These are phyloP conservation scores for Sugiyamaella castrensis DNA, from an alignment of 1,139 yeast genomes.

Conservation along the genomic window DNA sequence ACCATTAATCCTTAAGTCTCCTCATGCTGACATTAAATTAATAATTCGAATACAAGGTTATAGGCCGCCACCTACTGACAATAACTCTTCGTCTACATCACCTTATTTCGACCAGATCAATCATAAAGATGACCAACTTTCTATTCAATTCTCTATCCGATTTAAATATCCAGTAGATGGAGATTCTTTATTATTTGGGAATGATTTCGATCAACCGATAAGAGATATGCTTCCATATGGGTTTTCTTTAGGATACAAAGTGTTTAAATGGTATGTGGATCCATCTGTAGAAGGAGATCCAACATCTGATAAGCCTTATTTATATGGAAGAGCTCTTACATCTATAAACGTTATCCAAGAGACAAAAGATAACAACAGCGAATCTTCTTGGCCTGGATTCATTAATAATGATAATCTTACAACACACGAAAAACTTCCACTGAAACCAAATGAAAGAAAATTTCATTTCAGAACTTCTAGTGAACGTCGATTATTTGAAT, in stretches of 20 bases:
- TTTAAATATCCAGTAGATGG: constrained; percentile 47
- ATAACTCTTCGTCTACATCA: background rate
- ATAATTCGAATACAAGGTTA: constrained; percentile 5
- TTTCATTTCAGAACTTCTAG: constrained; percentile 32
- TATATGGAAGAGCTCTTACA: constrained; percentile 61
- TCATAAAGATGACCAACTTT: constrained; percentile 30
- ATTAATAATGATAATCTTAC: constrained; percentile 4
- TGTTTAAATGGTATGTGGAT: constrained; percentile 49
- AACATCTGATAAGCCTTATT: constrained; percentile 54
- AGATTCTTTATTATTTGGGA: constrained; percentile 58
- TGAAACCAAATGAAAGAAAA: constrained; percentile 7
- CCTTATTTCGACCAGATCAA: constrained; percentile 27
- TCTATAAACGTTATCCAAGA: constrained; percentile 47
- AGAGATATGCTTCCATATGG: constrained; percentile 62
- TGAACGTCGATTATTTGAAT: constrained; percentile 35
- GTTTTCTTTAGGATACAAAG: constrained; percentile 48
- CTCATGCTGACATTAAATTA: constrained; percentile 5
- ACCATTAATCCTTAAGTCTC: constrained; percentile 1
- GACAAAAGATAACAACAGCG: constrained; percentile 1
- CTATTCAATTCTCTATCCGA: constrained; percentile 32
- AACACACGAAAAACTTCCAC: background rate
- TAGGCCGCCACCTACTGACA: background rate
- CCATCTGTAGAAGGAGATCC: constrained; percentile 64
- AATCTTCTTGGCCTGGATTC: constrained; percentile 14
- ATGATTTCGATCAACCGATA: constrained; percentile 63